Base-by-base conservation (phyloP, 2,329 filamentous ascomycete genomes). In the Stachybotrys chartarum region DNA sequence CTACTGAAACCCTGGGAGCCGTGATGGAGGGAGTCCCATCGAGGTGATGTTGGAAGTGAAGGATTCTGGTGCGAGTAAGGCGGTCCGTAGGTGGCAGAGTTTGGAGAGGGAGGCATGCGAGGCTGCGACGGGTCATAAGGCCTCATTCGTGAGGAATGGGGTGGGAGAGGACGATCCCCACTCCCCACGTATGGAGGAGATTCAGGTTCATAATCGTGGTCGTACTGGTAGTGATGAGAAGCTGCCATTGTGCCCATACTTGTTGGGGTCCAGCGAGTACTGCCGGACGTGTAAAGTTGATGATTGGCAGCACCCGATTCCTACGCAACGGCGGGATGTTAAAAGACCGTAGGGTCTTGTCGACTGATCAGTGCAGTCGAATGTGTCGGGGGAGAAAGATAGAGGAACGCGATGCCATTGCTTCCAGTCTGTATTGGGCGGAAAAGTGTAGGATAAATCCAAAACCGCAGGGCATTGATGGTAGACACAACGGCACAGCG, bases 1-100 rank as follows among this genome's bases (percentile, higher is more conserved):
- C 56, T 58, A 44, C 65, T 57, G 35, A 68, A 48, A 51, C 64
- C 61, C 56, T 63, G 68, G 51, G 65, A 57, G 18, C 65, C 60
- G 54, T 69, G 63, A 10, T 66, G 62, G 44, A 69, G 58, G 30
- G 69, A 70, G 59, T 79, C 78, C 78, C 79, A 82, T 59, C 78
- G 68, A 54, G 70, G 70, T 17, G 70, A 72, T 30, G 70, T 59
- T 48, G 73, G 70, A 50, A 42, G 8, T 52, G 35, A 31, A 44
- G 50, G 50, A 32, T 52, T 47, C 7, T 47, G 45, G 18, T 47
- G 18, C 16, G 16, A 24, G 16, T 47, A n/a, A 12, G 39, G 45
- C n/a, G 45, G 45, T 47, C 45, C 45, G 6, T 47, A 24, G 45
- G 45, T 17, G 45, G 18, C 16, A 6, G 45, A 47, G 45, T n/a